Evolutionary conservation across 148 eudicot genomes (phyloP).

Genomic region (Silene latifolia): DNA sequence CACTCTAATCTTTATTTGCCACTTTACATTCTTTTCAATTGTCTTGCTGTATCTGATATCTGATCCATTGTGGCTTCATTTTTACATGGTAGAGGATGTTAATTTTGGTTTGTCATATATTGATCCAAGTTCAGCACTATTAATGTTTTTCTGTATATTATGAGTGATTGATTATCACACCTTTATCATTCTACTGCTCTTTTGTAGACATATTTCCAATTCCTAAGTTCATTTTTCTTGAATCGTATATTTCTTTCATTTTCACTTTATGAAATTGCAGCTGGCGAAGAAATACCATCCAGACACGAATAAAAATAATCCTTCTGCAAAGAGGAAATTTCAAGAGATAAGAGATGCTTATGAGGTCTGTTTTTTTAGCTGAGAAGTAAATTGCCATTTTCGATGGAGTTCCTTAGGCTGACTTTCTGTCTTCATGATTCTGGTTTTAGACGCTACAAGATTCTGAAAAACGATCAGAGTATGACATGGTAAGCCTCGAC

Average conservation of each 20-base stretch:
- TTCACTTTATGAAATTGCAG: conserved; percentile 33
- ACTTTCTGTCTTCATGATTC: conserved; percentile 25
- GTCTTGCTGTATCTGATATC: neutral
- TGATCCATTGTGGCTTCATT: neutral
- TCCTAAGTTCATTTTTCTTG: neutral
- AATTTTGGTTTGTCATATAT: neutral
- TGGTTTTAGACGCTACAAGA: conserved; percentile 66
- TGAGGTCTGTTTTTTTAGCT: conserved; percentile 55
- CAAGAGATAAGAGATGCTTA: conserved; percentile 97
- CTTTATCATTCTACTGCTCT: neutral
- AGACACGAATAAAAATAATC: conserved; percentile 76
- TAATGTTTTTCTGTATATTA: neutral
- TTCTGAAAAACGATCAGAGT: conserved; percentile 67
- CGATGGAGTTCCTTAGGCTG: conserved; percentile 9
- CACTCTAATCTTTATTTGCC: neutral
- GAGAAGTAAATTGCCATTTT: neutral
- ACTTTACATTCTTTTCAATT: neutral
- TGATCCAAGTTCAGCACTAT: too few relatives aligned
- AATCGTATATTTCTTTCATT: neutral
- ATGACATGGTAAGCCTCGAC: conserved; percentile 68
- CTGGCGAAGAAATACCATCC: conserved; percentile 97
- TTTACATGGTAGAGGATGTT: neutral
- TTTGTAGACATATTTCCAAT: neutral
- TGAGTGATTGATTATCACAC: neutral
- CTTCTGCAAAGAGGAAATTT: conserved; percentile 83